A percentile compares a stretch with the other conserved stretches of the same genome.
Evolutionary conservation across 805 yeast genomes (phyloP).

Genomic region (Saccharomyces paradoxus): DNA sequence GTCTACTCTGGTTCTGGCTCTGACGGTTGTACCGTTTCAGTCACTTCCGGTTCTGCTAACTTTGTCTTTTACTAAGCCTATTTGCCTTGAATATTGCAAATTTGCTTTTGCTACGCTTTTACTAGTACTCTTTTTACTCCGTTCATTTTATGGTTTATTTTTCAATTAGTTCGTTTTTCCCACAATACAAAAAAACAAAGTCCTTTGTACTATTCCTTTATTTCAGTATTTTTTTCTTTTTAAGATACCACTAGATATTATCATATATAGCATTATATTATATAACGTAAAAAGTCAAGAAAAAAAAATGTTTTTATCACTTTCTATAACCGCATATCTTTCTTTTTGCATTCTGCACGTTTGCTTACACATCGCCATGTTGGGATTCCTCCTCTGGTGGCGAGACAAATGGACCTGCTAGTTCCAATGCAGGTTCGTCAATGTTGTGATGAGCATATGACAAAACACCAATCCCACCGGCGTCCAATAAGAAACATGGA

Average conservation of each 20-base stretch:
- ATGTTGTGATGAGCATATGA: constrained; percentile 80
- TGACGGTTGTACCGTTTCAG: constrained; percentile 76
- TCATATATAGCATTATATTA: not conserved
- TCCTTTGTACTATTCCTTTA: not conserved
- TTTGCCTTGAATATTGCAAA: not conserved
- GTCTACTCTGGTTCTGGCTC: constrained; percentile 53
- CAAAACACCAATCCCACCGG: constrained; percentile 91
- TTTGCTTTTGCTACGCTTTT: not conserved
- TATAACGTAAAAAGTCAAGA: not conserved
- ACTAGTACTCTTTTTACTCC: not conserved
- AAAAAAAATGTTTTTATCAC: constrained; percentile 2
- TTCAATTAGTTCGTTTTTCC: constrained; percentile 1
- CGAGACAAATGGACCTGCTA: constrained; percentile 76
- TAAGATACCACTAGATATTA: not conserved
- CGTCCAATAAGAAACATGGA: constrained; percentile 80
- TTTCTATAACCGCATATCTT: not conserved
- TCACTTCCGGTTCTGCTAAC: constrained; percentile 50
- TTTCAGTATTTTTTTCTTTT: not conserved
- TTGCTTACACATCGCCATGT: constrained; percentile 16
- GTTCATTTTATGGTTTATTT: not conserved
- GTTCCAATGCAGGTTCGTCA: constrained; percentile 76
- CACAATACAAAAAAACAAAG: not conserved
- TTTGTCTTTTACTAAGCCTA: constrained; percentile 43
- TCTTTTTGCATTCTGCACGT: not conserved
- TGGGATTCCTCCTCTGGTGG: constrained; percentile 52